Percentiles rank a stretch among this genome's conserved stretches.
phyloP scores from a whole-genome alignment of 2,329 filamentous ascomycete species.

The Penicillium fuscoglaucum region DNA sequence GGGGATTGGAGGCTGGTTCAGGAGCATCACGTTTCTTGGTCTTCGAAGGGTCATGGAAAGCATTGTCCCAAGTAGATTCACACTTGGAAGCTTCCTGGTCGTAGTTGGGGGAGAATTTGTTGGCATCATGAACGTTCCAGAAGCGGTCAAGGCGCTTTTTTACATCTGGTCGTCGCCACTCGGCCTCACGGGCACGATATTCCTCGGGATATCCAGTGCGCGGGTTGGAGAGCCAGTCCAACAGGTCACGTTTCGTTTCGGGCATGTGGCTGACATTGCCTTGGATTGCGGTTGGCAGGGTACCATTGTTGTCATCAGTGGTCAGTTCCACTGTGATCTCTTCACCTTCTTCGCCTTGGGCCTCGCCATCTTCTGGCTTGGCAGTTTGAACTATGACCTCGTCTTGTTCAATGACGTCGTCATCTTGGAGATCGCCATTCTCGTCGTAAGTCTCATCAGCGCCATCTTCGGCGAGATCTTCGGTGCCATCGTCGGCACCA shows the following conservation, averaged over 20 bases:
- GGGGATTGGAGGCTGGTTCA: conserved; percentile 29
- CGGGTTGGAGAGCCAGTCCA: conserved; percentile 26
- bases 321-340: conserved; percentile 20
- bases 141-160: conserved; percentile 35
- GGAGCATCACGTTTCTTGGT: conserved; percentile 32
- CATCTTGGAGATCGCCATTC: conserved; percentile 19
- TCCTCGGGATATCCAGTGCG: conserved; percentile 19
- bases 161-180: conserved; percentile 25
- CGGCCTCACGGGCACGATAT: conserved; percentile 16
- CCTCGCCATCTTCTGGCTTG: conserved; percentile 13
- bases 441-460: conserved; percentile 18
- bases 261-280: conserved; percentile 2
- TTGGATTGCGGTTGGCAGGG: not conserved
- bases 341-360: conserved; percentile 18
- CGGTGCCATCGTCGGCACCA: conserved; percentile 25
- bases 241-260: conserved; percentile 10
- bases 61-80: conserved; percentile 34
- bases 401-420: conserved; percentile 19
- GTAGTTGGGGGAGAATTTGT: conserved; percentile 37
- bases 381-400: conserved; percentile 11
- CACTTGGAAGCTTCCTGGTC: conserved; percentile 33
- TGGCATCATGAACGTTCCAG: conserved; percentile 42
- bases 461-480: conserved; percentile 23
- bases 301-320: conserved; percentile 2
- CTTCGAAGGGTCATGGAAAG: conserved; percentile 34